A percentile compares a stretch with the other conserved stretches of the same genome.
Conservation (phyloP, 2,329 filamentous ascomycete genomes). For the Catunica adiposa region DNA sequence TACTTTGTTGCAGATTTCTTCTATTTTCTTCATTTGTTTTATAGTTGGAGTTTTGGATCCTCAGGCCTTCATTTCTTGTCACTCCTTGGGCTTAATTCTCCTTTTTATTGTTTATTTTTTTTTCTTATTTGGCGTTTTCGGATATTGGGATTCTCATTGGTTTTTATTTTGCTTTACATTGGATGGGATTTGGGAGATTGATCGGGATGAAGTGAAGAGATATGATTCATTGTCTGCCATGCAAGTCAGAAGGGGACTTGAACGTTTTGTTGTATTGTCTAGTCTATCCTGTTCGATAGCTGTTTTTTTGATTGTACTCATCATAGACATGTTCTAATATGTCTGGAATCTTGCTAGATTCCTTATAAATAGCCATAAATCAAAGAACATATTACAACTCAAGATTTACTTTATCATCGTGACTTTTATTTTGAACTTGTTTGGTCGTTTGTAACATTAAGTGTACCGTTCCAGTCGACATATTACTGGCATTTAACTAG, state of each 20-base stretch:
- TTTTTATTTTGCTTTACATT: slow-evolving; percentile 2
- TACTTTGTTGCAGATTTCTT: slow-evolving; percentile 10
- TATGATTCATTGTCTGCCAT: slow-evolving; percentile 15
- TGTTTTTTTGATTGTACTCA: slow-evolving; percentile 6
- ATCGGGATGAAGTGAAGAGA: slow-evolving; percentile 9
- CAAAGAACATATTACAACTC: slow-evolving; percentile 9
- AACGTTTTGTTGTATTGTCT: slow-evolving; percentile 4
- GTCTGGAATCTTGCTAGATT: not conserved
- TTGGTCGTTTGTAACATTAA: too few species aligned
- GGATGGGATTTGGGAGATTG: not conserved
- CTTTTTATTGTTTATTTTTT: slow-evolving; percentile 5
- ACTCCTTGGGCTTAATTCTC: slow-evolving; percentile 10
- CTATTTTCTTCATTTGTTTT: slow-evolving; percentile 7
- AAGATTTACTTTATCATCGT: too few species aligned
- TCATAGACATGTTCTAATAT: slow-evolving; percentile 13
- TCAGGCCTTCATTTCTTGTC: slow-evolving; percentile 2
- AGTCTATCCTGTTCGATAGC: slow-evolving; percentile 3
- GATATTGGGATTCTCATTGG: slow-evolving; percentile 2
- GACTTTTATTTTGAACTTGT: too few species aligned
- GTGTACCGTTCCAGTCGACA: too few species aligned
- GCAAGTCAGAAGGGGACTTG: slow-evolving; percentile 7
- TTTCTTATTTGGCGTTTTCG: slow-evolving; percentile 4
- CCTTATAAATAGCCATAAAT: slow-evolving; percentile 4
- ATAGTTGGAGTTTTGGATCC: slow-evolving; percentile 11
- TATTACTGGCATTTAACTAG: too few species aligned